Evolutionary conservation across 352 stramenopile genomes (phyloP), one percentile per base, ranked within the genome.

Genomic region (Globisporangium ultimum): DNA sequence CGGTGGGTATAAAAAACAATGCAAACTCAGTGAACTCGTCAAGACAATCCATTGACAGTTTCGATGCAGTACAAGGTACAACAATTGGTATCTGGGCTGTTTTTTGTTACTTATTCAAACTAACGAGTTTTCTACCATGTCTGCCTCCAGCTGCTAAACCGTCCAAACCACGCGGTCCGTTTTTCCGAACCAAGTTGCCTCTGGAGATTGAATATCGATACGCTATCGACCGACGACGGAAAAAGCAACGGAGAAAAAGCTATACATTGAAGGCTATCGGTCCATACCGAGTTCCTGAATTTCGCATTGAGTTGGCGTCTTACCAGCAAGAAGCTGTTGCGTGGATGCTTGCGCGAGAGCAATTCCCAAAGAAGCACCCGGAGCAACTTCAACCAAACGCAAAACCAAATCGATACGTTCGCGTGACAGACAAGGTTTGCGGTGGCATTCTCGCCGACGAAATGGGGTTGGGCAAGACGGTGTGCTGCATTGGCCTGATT

Each of bases 401-500:
- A 68, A 64, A 63, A 58, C 20, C 47, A 55, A 66, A 65, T 18
- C 68, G 65, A 38, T 62, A 74, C 43, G 62, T 59, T 21, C 67
- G 67, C 17, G 51, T 63, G 32, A 62, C 78, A 7, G 69, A 81
- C 28, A 60, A 70, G 24, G 64, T 86, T n/a, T 74, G 72, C 9
- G 88, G 88, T 8, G 89, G 89, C 14, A 83, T 97, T 18, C 60
- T 97, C 8, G 87, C 85, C 2, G 89, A 97, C 67, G 87, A 96
- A 52, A 95, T 96, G 88, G 89, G 88, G 0, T 63, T 97, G 22
- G 89, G 89, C 14, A 96, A 96, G 62, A 98, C 95, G 0, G 76
- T 98, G 2, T 92, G 86, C 49, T 93, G 86, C 21, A 78, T 97
- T 24, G 82, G 81, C 14, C 66, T 94, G 20, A 85, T 93, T 41